A percentile compares a stretch with the other conserved stretches of the same genome.
phyloP scores from a whole-genome alignment of 495 filamentous ascomycete species.

The Aspergillus asperescens region DNA sequence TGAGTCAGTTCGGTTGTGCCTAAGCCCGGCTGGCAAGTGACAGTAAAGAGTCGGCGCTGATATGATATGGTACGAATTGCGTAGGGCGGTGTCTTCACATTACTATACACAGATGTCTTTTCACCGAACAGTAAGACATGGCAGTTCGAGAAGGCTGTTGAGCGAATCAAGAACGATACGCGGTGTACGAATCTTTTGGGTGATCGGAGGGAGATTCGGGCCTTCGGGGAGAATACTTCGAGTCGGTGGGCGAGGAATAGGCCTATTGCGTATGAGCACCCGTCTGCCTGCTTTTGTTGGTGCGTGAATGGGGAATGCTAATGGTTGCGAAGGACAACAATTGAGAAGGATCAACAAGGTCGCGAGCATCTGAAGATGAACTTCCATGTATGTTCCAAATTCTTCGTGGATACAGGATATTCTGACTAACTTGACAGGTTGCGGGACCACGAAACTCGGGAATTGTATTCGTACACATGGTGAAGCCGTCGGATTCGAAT shows the following conservation, averaged over 20 bases:
- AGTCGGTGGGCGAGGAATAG: slow-evolving; percentile 82
- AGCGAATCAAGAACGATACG: slow-evolving; percentile 67
- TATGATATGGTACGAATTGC: slow-evolving; percentile 5
- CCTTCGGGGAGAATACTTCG: slow-evolving; percentile 76
- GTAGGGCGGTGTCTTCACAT: slow-evolving; percentile 67
- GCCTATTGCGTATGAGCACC: slow-evolving; percentile 67
- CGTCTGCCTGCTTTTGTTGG: slow-evolving; percentile 4
- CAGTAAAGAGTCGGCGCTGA: slow-evolving; percentile 8
- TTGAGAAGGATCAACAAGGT: slow-evolving; percentile 65
- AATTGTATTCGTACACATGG: slow-evolving; percentile 70
- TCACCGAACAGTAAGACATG: slow-evolving; percentile 76
- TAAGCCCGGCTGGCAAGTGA: no score
- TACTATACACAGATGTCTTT: slow-evolving; percentile 84
- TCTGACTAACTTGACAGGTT: slow-evolving; percentile 46
- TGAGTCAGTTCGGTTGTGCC: slow-evolving; percentile 30
- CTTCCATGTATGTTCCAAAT: slow-evolving; percentile 60
- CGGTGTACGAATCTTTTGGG: slow-evolving; percentile 72
- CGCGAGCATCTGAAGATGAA: slow-evolving; percentile 80
- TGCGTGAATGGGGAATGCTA: background rate
- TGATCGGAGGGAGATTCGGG: slow-evolving; percentile 65
- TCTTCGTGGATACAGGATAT: background rate
- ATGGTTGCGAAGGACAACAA: slow-evolving; percentile 48
- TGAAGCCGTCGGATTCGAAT: slow-evolving; percentile 53
- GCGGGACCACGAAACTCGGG: slow-evolving; percentile 75
- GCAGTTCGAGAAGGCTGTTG: slow-evolving; percentile 84